Evolutionary conservation across 2,329 filamentous ascomycete genomes (phyloP), one percentile per base, ranked within the genome.

Genomic region (Orbilia brochopaga): DNA sequence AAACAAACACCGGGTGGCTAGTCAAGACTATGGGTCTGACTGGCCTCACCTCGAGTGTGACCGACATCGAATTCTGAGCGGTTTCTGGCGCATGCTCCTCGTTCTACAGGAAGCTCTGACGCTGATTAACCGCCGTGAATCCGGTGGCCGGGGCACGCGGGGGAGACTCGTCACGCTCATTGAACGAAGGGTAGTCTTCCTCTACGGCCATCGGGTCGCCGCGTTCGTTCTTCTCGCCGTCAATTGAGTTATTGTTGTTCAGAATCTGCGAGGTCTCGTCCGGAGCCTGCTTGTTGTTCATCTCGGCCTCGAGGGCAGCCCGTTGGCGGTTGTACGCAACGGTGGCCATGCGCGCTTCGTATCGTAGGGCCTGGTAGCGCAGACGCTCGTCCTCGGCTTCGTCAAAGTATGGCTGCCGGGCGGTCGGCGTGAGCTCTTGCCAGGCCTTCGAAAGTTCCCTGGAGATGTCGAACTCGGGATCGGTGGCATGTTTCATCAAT

Each of bases 391-490:
- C 73, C 57, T 77, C 75, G 30, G 76, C 76, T 54, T 77, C 75
- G 55, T 72, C 74, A 67, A 76, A 76, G 73, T 77, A 77, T 55
- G 75, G 75, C 44, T 76, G 75, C 52, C 76, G 76, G 17, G 74
- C 75, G n/a, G 60, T 60, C 11, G 70, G 69, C 15, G 69, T 74
- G 27, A 77, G 74, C 27, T 76, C 75, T 23, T 76, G 75, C 76
- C 76, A 77, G 44, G 76, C 76, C 52, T 77, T 75, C 52, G 76
- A 76, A 27, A 77, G 50, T 60, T 75, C 75, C 53, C 76, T 77
- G 54, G 75, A 76, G 48, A 77, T 76, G 59, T 77, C 76, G 46
- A 77, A 76, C 64, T 75, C 76, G 52, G 76, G 75, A 50, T 76
- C 75, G 42, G 73, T 73, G 40, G 76, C 76, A 35, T 66, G 69